Base-by-base conservation (phyloP, 805 yeast species). In the Yamadazyma takamatsuzukensis region DNA sequence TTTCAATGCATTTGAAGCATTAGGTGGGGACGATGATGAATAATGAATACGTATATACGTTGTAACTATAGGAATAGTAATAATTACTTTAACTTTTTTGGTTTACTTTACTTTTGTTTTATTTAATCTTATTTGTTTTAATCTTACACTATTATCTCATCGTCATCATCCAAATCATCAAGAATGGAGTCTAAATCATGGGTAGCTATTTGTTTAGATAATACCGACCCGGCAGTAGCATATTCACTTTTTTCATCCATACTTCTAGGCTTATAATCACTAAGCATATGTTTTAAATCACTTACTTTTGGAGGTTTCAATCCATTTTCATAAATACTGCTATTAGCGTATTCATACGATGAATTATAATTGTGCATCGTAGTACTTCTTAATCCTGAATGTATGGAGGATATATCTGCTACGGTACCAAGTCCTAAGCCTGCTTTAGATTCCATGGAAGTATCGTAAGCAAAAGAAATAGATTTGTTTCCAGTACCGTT, bases 1-100 rank as follows among this genome's bases (percentile, higher is more conserved):
- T 14, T 84, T 83, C 70, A 84, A 84, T 58, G 90, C 93, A 4
- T 84, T 84, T 56, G 88, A 80, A 47, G 90, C 90, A 16, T 74
- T 84, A 51, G 82, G 74, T 18, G 80, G 68, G 28, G 80, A 72
- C 17, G 81, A 72, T 25, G 74, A 70, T 30, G 68, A 50, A 33
- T 19, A 41, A 40, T 23, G 34, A 33, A 25, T 32, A 30, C 7
- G 18, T 8, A 17, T 11, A 24, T 24, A 10, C 13, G 8, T 24
- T 9, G 8, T 9, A 7, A 9, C 27, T 12, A 7, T 12, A 9
- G 7, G 8, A 13, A 24, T 10, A 27, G 21, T 13, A 21, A 18
- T 7, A 19, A 6, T 19, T 23, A 9, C 26, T 6, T 23, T 23
- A 13, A 7, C 13, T 23, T 7, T 12, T 6, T 23, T 23, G 26